Base-by-base conservation (phyloP, 2,329 filamentous ascomycete genomes). In the Metarhizium guizhouense region DNA sequence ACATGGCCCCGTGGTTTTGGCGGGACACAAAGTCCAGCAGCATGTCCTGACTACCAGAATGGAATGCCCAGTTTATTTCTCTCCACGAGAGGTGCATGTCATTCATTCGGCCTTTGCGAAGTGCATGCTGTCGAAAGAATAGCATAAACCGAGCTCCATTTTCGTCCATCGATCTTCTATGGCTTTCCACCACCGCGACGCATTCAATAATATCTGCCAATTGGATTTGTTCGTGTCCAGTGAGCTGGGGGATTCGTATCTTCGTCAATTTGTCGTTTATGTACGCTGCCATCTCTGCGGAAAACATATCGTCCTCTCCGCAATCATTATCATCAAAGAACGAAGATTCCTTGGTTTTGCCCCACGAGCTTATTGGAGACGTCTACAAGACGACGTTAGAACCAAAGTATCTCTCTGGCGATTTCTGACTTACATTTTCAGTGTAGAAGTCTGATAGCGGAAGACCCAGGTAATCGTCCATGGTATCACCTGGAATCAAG, bases 101-200 rank as follows among this genome's bases (percentile, higher is more conserved):
- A 58, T 81, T 81, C 3, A 81, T 80, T 57, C 85, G 81, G 51
- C 80, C 78, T 67, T 84, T 85, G 32, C 86, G 83, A 51, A 95
- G 74, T 52, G 84, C 84, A 67, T 93, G 85, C 64, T 95, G 88
- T 20, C 90, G 81, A 72, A 93, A 94, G 70, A 94, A 94, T 13
- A 96, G 76, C 72, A 96, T 83, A 69, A 92, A 96, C 47, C 90
- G 84, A 8, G 88, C 87, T 3, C 88, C 92, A 64, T 96, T 95
- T 63, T 90, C 88, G 65, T 96, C 92, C 73, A 96, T 87, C 3
- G 91, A 95, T 6, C 90, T 83, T 18, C 90, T 83, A 65, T 96
- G 90, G 64, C 87, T 88, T 67, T 95, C 90, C 1, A 95, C 89
- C 43, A 88, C 82, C 4, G 88, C 87, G 48, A 87, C 83, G 59